These are phyloP conservation scores for Acanthamoeba sp. DNA, from an alignment of 208 protist species.

Conservation along the genomic window DNA sequence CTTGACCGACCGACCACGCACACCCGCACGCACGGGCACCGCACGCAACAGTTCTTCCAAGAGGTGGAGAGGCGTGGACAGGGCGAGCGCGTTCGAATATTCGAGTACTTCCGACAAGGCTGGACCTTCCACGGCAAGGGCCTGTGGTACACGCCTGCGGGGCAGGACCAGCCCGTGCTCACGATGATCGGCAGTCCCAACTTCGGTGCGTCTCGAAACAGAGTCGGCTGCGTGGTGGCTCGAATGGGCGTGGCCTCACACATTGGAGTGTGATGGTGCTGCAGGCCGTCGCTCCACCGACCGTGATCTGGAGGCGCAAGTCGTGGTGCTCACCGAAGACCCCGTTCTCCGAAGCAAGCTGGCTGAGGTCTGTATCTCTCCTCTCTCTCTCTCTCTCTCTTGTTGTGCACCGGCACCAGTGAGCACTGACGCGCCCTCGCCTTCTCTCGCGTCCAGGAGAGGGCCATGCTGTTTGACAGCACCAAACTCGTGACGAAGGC, in stretches of 20 bases:
- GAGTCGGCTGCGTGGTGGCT: too few species aligned
- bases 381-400: neutral
- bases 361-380: constrained; percentile 42
- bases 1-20: neutral
- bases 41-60: neutral
- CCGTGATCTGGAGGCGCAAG: constrained; percentile 82
- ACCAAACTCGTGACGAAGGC: neutral
- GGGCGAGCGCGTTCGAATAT: constrained; percentile 63
- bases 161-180: constrained; percentile 23
- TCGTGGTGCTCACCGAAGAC: constrained; percentile 78
- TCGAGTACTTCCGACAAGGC: constrained; percentile 78
- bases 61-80: neutral
- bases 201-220: too few species aligned
- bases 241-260: too few species aligned
- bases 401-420: too few species aligned
- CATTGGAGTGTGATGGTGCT: neutral
- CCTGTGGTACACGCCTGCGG: constrained; percentile 77
- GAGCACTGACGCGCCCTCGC: too few species aligned
- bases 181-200: constrained; percentile 85
- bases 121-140: constrained; percentile 87
- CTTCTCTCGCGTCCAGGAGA: neutral
- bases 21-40: neutral
- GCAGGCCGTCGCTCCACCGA: constrained; percentile 62
- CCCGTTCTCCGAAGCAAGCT: constrained; percentile 72
- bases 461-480: neutral